Conservation (phyloP, 352 stramenopile genomes). For the Globisporangium apiculatum region DNA sequence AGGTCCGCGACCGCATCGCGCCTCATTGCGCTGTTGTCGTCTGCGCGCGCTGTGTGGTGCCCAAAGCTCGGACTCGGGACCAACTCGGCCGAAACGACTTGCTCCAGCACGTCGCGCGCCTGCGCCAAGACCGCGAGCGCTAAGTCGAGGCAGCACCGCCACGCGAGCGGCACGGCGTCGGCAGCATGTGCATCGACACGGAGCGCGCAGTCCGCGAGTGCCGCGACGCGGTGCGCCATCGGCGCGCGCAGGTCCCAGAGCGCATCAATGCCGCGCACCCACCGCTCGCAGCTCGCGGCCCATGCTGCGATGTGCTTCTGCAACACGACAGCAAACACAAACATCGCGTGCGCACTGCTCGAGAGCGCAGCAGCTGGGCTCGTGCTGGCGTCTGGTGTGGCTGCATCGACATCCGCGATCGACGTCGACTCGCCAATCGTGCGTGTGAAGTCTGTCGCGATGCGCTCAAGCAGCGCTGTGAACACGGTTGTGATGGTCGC, state of each 20-base stretch:
- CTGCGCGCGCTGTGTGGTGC: background rate
- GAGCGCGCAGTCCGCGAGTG: conserved; percentile 29
- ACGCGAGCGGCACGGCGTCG: conserved; percentile 22
- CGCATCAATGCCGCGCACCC: conserved; percentile 15
- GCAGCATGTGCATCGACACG: conserved; percentile 23
- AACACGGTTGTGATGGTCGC: conserved; percentile 6
- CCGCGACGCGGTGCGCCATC: conserved; percentile 15
- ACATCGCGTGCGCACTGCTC: background rate
- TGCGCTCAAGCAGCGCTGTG: conserved; percentile 9
- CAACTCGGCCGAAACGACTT: conserved; percentile 18
- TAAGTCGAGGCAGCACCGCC: conserved; percentile 49
- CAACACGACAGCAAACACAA: conserved; percentile 24
- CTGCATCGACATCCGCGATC: too few species aligned
- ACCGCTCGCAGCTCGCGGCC: conserved; percentile 24
- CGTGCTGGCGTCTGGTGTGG: too few species aligned
- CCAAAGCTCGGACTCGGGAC: conserved; percentile 23
- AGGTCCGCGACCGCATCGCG: conserved; percentile 12
- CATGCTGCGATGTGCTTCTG: conserved; percentile 71
- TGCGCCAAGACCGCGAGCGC: conserved; percentile 16
- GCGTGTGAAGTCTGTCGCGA: conserved; percentile 6
- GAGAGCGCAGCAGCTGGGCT: too few species aligned
- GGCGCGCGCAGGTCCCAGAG: background rate
- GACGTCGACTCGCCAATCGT: background rate
- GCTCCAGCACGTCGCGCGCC: conserved; percentile 25
- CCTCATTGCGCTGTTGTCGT: background rate